Conservation (phyloP, 352 stramenopile genomes). For the Phytophthora foliorum region DNA sequence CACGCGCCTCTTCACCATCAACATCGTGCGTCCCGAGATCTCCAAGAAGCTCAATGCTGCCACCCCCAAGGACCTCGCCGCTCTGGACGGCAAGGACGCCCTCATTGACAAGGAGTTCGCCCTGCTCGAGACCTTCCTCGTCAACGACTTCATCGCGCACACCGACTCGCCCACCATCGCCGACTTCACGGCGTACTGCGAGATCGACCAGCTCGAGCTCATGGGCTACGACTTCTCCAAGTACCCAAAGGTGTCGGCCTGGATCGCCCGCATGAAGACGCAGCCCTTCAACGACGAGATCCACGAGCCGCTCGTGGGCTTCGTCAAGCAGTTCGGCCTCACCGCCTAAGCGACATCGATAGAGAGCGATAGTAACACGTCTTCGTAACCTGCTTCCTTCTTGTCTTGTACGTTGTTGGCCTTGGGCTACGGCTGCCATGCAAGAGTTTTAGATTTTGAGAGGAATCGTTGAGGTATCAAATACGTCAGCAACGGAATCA, state of each 20-base stretch:
- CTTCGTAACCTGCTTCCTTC: constrained; percentile 9
- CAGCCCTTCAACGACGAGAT: constrained; percentile 68
- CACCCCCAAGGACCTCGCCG: constrained; percentile 46
- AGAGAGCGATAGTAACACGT: constrained; percentile 22
- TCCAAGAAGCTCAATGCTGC: constrained; percentile 39
- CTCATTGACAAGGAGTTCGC: constrained; percentile 46
- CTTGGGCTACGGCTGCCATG: no score
- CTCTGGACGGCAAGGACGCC: constrained; percentile 44
- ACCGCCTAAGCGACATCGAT: constrained; percentile 19
- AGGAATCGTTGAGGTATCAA: background rate
- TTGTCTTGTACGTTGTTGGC: no score
- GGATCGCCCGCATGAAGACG: constrained; percentile 66
- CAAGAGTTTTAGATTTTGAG: background rate
- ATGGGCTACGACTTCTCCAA: constrained; percentile 63
- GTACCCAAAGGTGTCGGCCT: constrained; percentile 60
- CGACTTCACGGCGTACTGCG: constrained; percentile 65
- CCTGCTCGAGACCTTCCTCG: constrained; percentile 60
- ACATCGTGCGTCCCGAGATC: constrained; percentile 54
- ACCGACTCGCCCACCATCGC: constrained; percentile 68
- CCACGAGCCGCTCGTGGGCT: constrained; percentile 40
- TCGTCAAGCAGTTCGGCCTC: constrained; percentile 42
- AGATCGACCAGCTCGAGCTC: constrained; percentile 72
- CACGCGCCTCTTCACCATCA: constrained; percentile 56
- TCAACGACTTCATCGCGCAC: constrained; percentile 57
- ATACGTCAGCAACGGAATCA: constrained; percentile 14